Evolutionary conservation across 345 rosid species (phyloP).

Genomic region (Acer yangbiense): DNA sequence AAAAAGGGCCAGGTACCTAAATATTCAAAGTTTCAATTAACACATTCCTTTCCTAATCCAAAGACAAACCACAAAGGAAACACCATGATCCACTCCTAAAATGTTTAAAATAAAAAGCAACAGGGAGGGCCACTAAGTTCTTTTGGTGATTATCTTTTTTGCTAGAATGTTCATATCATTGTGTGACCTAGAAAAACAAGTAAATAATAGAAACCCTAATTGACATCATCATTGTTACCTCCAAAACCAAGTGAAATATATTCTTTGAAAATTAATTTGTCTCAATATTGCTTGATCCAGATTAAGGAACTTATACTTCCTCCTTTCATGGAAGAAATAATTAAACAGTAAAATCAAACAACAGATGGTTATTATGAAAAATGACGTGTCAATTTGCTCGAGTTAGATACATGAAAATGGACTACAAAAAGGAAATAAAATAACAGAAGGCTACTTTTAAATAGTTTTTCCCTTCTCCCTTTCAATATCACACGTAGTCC

Average conservation of each 20-base stretch:
- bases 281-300: background rate
- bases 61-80: background rate
- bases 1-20: too few species aligned
- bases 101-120: background rate
- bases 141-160: background rate
- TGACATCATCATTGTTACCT: background rate
- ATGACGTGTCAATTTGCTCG: background rate
- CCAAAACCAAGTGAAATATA: background rate
- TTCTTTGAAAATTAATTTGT: background rate
- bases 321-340: background rate
- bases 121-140: background rate
- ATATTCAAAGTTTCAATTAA: background rate
- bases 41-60: background rate
- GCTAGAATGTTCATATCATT: background rate
- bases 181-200: background rate
- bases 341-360: background rate
- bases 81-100: background rate
- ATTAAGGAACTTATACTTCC: background rate
- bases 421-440: background rate
- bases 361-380: background rate
- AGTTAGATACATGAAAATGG: background rate
- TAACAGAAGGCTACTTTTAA: background rate
- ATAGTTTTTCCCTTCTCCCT: background rate
- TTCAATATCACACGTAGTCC: background rate
- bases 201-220: too few species aligned